Evolutionary conservation across 176 grass and related monocot species (phyloP), one percentile per base, ranked within the genome.

Genomic region (Ensete ventricosum): DNA sequence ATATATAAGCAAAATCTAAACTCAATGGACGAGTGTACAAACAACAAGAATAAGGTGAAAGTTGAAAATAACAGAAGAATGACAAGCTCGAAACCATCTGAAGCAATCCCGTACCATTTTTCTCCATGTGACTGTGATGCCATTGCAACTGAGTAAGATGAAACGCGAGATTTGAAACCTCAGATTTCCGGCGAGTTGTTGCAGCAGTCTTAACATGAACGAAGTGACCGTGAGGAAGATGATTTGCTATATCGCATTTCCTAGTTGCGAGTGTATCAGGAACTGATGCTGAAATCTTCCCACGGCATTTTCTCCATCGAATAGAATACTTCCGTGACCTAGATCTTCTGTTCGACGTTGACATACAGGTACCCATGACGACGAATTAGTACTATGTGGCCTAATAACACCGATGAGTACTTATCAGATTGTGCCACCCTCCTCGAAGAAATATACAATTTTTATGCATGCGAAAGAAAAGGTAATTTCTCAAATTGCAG

Each of bases 91-190:
- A 69, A 48, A 50, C 43, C 19, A 49, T 50, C 0, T 69, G 67
- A 69, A 50, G 14, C 16, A 2, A 69, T 11, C 14, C 86, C 55
- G 78, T 91, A 84, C 90, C 94, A 84, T 89, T 87, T 74, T 87
- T 73, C 57, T 91, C 86, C n/a, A 89, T 73, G 62, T 99, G 85
- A 49, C 88, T 94, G 50, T 97, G 90, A 86, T 90, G 90, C 90
- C 90, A 97, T 52, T 93, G 93, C 80, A 97, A 55, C 62, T 97
- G 87, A 10, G 90, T 93, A 50, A 90, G 93, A 79, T 93, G 90
- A 68, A 97, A 88, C 26, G 85, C 92, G 20, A 99, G 55, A 48
- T 94, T 94, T 3, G 90, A 86, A 57, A 81, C 83, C 80, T 90
- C 83, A 7, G 84, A 82, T 67, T 76, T 78, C 72, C 57, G 62